Base-by-base conservation (phyloP, 2,329 filamentous ascomycete genomes). In the Pleomassaria siparia region DNA sequence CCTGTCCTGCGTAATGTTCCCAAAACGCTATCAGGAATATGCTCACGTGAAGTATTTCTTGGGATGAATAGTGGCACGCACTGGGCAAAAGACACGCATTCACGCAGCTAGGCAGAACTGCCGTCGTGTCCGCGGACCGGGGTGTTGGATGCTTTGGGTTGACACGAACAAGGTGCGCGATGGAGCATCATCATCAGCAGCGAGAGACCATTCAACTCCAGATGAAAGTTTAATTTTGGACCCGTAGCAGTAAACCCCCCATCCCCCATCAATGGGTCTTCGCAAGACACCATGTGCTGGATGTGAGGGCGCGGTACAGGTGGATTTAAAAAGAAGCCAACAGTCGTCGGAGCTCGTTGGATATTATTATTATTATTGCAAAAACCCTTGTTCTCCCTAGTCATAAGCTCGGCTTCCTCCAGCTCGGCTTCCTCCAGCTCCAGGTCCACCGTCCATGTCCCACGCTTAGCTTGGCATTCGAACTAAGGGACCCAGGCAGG, bases 391-490 rank as follows among this genome's bases (percentile, higher is more conserved):
- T 41, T 42, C n/a, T n/a, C n/a, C n/a, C n/a, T 30, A 26, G 28
- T 51, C 26, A 54, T 56, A 57, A 55, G 41, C 29, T 28, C 52
- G 50, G 50, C 46, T 36, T 32, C 37, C 26, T 39, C 44, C 54
- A 55, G 58, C n/a, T n/a, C 53, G 49, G 49, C 45, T 32, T 26
- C 35, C 22, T 35, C 43, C 53, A 55, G 58, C n/a, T n/a, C n/a
- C n/a, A n/a, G n/a, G 47, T 22, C 33, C 33, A 37, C 33, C 30
- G 12, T n/a, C n/a, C n/a, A n/a, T n/a, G 35, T 59, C 55, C 49
- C 47, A 50, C 47, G 50, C 54, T 49, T 53, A 47, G 50, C 51
- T 58, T 56, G 53, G 56, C 56, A 47, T 33, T 39, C 40, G 39
- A 44, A 46, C 50, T 50, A 43, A 37, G 41, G 37, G 40, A 33